Evolutionary conservation across 371 early-diverging fungal species (phyloP), one percentile per base, ranked within the genome.

Genomic region (Saksenaea oblongispora): DNA sequence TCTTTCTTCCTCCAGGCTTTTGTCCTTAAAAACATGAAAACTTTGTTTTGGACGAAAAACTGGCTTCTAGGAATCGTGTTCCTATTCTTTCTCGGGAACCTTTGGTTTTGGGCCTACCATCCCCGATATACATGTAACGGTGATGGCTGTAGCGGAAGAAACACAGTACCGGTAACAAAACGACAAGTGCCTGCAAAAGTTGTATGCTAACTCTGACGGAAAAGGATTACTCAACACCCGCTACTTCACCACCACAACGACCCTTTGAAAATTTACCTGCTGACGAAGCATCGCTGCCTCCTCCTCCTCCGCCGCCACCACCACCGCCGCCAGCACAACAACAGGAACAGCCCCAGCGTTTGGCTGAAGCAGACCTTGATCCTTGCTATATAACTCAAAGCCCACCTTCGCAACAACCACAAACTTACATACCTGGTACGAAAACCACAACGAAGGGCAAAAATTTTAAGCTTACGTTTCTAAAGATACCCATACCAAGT

Each of bases 401-500:
- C 26, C 66, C 61, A 36, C 66, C 66, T 22, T 18, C 56, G 37
- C 18, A 55, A 14, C 61, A 27, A 13, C 66, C 66, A 1, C 37
- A 66, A 13, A 60, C 61, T 11, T 66, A 51, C 14, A 47, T 56
- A 9, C 66, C 66, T 37, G 26, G 66, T 61, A 66, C 26, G 66
- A 28, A 26, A 36, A 57, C 15, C 39, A 18, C 13, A 34, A 4
- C 11, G 2, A 27, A 41, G 14, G 37, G 13, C 34, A 59, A 59
- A n/a, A 26, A 26, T 27, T 1, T 24, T 27, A 15, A 41, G 27
- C 28, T n/a, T 39, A 17, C 24, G 18, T 58, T 36, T 47, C 24
- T 18, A n/a, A 53, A 74, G 74, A 67, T 62, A 63, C 71, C 51
- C 71, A 74, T 24, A 24, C 27, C 15, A 36, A 61, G 34, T 51